Percentiles rank a stretch among this genome's conserved stretches.
These are phyloP conservation scores for Neltuma alba DNA, from an alignment of 306 rosid species.

Conservation along the genomic window DNA sequence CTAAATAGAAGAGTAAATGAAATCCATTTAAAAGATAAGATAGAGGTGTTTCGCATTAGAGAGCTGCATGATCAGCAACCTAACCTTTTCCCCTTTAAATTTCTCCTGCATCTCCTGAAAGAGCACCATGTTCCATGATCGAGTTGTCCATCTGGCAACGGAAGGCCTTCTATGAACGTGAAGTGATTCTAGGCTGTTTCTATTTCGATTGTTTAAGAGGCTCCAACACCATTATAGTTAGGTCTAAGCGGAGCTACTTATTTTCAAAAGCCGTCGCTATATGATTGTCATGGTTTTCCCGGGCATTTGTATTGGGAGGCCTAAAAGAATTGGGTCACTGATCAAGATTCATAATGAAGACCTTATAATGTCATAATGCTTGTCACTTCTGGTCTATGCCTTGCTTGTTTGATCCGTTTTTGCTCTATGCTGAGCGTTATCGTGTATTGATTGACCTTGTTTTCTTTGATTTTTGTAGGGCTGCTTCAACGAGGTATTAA, in stretches of 20 bases:
- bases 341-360: neutral
- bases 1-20: neutral
- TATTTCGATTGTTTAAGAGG: neutral
- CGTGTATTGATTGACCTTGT: neutral
- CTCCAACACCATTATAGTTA: neutral
- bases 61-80: neutral
- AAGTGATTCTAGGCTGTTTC: neutral
- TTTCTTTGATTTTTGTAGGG: slow-evolving; percentile 54
- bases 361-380: neutral
- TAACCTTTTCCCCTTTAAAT: neutral
- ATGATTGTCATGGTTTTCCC: neutral
- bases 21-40: neutral
- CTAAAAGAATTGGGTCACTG: neutral
- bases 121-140: neutral
- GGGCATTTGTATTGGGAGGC: neutral
- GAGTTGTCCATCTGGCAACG: neutral
- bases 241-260: neutral
- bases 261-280: neutral
- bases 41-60: neutral
- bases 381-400: neutral
- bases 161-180: neutral
- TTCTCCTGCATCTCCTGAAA: neutral
- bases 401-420: neutral
- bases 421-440: slow-evolving; percentile 1
- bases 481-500: slow-evolving; percentile 53